These are phyloP conservation scores for Sporormia fimetaria DNA, from an alignment of 495 filamentous ascomycete species.

Conservation along the genomic window DNA sequence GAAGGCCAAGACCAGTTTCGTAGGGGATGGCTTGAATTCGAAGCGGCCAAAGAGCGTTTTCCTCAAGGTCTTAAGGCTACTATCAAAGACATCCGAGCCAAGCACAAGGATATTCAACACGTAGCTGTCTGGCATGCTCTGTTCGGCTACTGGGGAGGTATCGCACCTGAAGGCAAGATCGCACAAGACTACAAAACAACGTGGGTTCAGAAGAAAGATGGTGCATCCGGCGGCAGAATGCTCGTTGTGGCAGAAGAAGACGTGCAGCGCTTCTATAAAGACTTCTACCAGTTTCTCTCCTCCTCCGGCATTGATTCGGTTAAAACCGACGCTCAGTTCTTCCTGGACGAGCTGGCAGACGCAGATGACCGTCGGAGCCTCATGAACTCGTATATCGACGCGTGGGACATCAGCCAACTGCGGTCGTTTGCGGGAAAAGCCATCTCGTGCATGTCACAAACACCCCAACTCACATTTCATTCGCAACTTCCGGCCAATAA, in stretches of 20 bases:
- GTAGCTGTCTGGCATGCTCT: conserved; percentile 93
- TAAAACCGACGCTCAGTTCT: conserved; percentile 85
- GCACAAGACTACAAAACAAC: conserved; percentile 68
- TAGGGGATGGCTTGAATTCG: conserved; percentile 57
- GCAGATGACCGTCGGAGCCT: conserved; percentile 56
- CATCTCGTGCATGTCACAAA: conserved; percentile 88
- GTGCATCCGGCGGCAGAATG: conserved; percentile 50
- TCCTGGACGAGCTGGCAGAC: conserved; percentile 61
- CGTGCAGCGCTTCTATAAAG: conserved; percentile 64
- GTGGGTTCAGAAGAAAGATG: conserved; percentile 45
- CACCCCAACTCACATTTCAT: conserved; percentile 73
- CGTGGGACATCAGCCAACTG: conserved; percentile 67
- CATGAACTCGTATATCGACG: conserved; percentile 67
- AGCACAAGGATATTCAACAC: conserved; percentile 63
- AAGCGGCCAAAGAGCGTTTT: conserved; percentile 71
- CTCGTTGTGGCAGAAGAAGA: conserved; percentile 66
- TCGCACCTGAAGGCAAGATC: conserved; percentile 59
- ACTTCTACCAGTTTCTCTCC: conserved; percentile 78
- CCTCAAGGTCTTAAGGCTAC: conserved; percentile 64
- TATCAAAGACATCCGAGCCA: conserved; percentile 53
- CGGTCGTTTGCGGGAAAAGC: conserved; percentile 64
- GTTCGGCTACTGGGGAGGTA: conserved; percentile 91
- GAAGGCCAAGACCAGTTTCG: conserved; percentile 41
- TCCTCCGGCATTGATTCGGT: conserved; percentile 63
- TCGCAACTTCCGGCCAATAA: conserved; percentile 64